phyloP scores from a whole-genome alignment of 108 stramenopile genomes.

The Nitzschia putrida region DNA sequence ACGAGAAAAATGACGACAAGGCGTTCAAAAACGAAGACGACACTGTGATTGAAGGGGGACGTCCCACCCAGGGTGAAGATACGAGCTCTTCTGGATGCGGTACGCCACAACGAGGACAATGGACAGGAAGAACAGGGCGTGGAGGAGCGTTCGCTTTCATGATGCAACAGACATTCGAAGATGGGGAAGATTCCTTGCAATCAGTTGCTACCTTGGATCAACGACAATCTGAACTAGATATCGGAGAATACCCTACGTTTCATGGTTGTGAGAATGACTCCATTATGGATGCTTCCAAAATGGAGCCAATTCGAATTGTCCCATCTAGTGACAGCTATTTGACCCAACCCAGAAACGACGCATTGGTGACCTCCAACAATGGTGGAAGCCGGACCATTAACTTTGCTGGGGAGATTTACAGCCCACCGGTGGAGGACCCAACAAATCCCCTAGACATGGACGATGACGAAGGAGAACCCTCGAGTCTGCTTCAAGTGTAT shows the following conservation, averaged over 20 bases:
- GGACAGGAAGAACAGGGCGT: neutral
- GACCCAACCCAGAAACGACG: neutral
- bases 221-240: neutral
- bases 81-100: no score
- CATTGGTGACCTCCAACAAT: neutral
- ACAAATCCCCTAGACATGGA: neutral
- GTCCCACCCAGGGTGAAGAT: no score
- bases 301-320: neutral
- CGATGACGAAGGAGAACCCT: neutral
- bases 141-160: neutral
- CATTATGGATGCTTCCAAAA: neutral
- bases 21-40: neutral
- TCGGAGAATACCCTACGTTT: neutral
- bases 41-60: no score
- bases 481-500: neutral
- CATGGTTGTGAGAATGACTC: slow-evolving; percentile 2
- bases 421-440: slow-evolving; percentile 3
- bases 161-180: neutral
- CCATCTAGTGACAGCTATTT: slow-evolving; percentile 1
- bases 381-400: slow-evolving; percentile 6
- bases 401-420: slow-evolving; percentile 15
- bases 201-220: neutral
- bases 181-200: neutral
- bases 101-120: neutral
- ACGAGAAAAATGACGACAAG: neutral